Conservation (phyloP, 768 basidiomycete genomes). For the Fibroporia radiculosa region DNA sequence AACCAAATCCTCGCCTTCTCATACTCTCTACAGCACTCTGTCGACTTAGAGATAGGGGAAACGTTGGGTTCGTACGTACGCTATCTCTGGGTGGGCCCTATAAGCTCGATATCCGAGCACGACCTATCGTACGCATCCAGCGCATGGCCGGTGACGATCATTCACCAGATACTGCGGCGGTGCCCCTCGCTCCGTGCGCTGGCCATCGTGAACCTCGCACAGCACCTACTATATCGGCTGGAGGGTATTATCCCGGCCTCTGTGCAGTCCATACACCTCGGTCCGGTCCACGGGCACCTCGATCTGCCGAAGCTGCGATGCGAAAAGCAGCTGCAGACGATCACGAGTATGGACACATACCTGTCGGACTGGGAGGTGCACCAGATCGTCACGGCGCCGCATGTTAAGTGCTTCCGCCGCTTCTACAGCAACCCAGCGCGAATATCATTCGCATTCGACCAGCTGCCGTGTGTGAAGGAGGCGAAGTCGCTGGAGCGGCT, state of each 20-base stretch:
- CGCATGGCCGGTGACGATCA: constrained; percentile 25
- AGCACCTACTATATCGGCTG: constrained; percentile 24
- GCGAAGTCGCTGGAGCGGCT: constrained; percentile 20
- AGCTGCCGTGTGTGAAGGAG: constrained; percentile 21
- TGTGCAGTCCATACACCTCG: constrained; percentile 25
- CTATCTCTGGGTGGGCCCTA: constrained; percentile 26
- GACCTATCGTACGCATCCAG: constrained; percentile 25
- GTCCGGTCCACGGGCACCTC: constrained; percentile 29
- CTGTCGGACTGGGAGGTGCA: constrained; percentile 30
- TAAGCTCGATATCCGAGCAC: constrained; percentile 7
- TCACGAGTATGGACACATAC: constrained; percentile 28
- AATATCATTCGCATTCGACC: constrained; percentile 21
- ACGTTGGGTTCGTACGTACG: constrained; percentile 13
- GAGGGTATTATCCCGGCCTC: constrained; percentile 25
- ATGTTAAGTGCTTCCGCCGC: constrained; percentile 22
- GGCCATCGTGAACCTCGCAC: constrained; percentile 25
- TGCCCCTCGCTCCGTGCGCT: constrained; percentile 23
- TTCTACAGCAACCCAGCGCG: constrained; percentile 15
- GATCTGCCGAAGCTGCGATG: constrained; percentile 20
- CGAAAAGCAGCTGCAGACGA: constrained; percentile 13
- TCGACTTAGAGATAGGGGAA: neutral
- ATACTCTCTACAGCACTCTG: neutral
- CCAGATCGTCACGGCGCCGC: constrained; percentile 23
- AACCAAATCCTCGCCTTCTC: constrained; percentile 8
- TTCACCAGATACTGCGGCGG: constrained; percentile 25